Evolutionary conservation across 352 stramenopile genomes (phyloP), one percentile per base, ranked within the genome.

Genomic region (Phytophthora pinifolia): DNA sequence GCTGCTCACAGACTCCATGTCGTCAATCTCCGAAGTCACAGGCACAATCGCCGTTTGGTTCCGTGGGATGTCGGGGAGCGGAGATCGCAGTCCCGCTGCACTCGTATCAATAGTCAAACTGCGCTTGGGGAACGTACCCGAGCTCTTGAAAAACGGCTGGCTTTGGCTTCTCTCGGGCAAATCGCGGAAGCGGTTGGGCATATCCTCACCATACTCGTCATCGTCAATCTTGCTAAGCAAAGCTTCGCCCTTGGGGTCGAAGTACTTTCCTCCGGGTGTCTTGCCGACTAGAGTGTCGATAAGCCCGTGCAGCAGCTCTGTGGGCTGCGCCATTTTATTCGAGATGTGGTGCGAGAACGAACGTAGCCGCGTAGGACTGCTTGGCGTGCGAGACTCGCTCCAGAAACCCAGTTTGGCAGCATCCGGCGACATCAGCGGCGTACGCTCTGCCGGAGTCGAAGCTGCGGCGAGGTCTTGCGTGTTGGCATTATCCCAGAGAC

Each of bases 311-410:
- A 91, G 45, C 1, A 94, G 58, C 42, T 91, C 80, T 0, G 73
- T 69, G 0, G 82, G 78, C 45, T 89, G 80, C 2, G 67, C 62
- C 44, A 89, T 87, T 49, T 76, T 83, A n/a, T 70, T 77, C 9
- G 76, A 76, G 37, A 92, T 70, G 31, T 88, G 78, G 46, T 91
- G 78, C n/a, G 80, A 91, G 39, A 91, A 72, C 7, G 76, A 88
- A 30, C 81, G 79, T 30, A 84, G 67, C 30, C 81, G 55, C 29
- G 62, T 82, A 29, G 81, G 81, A 38, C 79, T 91, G 27, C 47
- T 65, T 12, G 58, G 42, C 20, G 73, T 79, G 32, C 86, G 83
- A 8, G 76, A 82, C 41, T 91, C 79, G 42, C 83, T 94, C 83
- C 83, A 94, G 51, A 94, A 94, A 14, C 83, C 83, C 2, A 93